Percentiles rank a stretch among this genome's conserved stretches.
Conservation (phyloP, 208 protist species). For the Leishmania arabica region DNA sequence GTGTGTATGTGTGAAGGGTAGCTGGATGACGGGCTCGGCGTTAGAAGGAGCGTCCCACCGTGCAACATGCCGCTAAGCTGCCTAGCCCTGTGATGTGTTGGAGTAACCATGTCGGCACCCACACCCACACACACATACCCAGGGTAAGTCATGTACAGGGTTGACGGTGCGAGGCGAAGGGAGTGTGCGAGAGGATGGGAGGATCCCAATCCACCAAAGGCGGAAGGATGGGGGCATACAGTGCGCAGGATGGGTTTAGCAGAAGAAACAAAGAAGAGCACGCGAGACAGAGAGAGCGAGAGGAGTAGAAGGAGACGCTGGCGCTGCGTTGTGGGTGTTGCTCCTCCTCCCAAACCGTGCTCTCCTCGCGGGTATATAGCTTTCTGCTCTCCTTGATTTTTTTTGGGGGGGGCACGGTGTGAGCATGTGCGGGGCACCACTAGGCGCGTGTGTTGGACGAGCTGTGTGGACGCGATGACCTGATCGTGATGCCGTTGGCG, state of each 20-base stretch:
- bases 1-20: neutral
- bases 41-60: neutral
- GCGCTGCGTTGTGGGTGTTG: neutral
- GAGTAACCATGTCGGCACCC: neutral
- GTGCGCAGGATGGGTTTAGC: neutral
- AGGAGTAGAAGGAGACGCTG: neutral
- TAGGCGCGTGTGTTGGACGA: neutral
- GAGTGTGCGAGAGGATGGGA: neutral
- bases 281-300: neutral
- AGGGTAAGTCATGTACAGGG: neutral
- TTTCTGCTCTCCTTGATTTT: neutral
- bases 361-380: neutral
- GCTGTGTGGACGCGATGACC: neutral
- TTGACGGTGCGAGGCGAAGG: neutral
- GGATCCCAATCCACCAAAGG: neutral
- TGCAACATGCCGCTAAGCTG: neutral
- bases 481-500: slow-evolving; percentile 54
- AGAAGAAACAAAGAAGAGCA: neutral
- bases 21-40: neutral
- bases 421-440: no score
- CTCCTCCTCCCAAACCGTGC: neutral
- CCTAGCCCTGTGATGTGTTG: neutral
- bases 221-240: neutral
- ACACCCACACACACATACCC: neutral
- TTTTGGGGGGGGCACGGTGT: no score